Evolutionary conservation across 163 green algal species (phyloP).

Genomic region (Chlamydomonas reinhardtii): DNA sequence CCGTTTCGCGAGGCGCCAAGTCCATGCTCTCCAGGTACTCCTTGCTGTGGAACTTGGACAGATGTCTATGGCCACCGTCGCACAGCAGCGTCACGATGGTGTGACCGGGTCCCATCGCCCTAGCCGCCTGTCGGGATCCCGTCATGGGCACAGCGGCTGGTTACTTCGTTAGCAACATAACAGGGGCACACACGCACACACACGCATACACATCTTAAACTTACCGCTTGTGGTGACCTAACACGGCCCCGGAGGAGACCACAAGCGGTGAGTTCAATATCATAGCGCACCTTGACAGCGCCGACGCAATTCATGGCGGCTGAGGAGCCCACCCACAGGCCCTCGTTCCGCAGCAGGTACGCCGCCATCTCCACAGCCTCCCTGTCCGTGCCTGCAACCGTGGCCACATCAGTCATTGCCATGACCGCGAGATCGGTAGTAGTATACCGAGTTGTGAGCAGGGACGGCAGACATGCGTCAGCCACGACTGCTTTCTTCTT

Average conservation of each 20-base stretch:
- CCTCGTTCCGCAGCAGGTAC: conserved; percentile 91
- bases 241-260: too few relatives aligned
- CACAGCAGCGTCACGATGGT: conserved; percentile 94
- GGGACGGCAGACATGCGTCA: too few relatives aligned
- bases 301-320: conserved; percentile 96
- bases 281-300: conserved; percentile 80
- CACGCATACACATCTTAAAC: too few relatives aligned
- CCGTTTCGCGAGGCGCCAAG: conserved; percentile 64
- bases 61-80: conserved; percentile 89
- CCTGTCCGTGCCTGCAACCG: conserved; percentile 69
- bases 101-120: conserved; percentile 83
- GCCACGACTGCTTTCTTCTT: too few relatives aligned
- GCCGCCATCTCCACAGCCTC: conserved; percentile 97
- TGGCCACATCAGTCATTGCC: too few relatives aligned
- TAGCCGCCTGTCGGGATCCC: conserved; percentile 13
- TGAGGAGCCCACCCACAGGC: conserved; percentile 92
- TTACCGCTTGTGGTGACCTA: too few relatives aligned
- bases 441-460: too few relatives aligned
- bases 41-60: conserved; percentile 93
- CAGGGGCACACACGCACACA: too few relatives aligned
- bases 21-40: conserved; percentile 80
- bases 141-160: too few relatives aligned
- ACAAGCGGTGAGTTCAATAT: too few relatives aligned
- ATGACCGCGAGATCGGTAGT: too few relatives aligned
- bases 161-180: too few relatives aligned